Evolutionary conservation across 2,329 filamentous ascomycete species (phyloP).

Genomic region (Xylogone sp.): DNA sequence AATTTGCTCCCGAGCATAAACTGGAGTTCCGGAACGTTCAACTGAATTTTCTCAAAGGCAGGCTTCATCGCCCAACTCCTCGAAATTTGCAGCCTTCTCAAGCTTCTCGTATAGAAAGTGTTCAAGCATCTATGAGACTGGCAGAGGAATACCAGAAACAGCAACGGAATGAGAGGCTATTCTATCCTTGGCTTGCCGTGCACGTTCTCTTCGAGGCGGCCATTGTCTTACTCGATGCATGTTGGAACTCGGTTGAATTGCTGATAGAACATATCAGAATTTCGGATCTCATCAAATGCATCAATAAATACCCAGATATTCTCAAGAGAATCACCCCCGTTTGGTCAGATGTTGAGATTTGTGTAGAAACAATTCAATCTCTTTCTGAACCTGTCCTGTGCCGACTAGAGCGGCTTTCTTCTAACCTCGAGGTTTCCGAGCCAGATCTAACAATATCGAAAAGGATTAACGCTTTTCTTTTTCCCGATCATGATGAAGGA

Average conservation of each 20-base stretch:
- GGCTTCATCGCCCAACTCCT: slow-evolving; percentile 3
- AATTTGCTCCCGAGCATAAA: slow-evolving; percentile 11
- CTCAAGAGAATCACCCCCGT: neutral
- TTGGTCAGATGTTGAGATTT: neutral
- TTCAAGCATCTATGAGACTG: neutral
- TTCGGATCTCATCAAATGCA: neutral
- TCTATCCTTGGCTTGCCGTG: slow-evolving; percentile 3
- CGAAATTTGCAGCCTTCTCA: neutral
- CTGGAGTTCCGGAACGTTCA: slow-evolving; percentile 14
- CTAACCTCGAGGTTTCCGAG: neutral
- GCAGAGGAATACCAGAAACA: slow-evolving; percentile 4
- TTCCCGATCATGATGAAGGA: neutral
- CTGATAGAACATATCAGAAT: neutral
- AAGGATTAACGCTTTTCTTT: neutral
- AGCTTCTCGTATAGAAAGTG: neutral
- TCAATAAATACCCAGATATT: neutral
- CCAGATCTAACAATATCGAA: neutral
- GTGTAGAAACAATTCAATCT: neutral
- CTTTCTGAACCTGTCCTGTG: neutral
- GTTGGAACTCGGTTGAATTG: neutral
- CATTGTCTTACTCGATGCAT: slow-evolving; percentile 2
- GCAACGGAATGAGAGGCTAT: neutral
- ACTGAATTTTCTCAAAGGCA: neutral
- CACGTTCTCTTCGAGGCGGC: slow-evolving; percentile 4
- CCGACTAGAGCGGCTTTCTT: neutral